These are phyloP conservation scores for Gracilaria gracilis DNA, from an alignment of 23 red algal genomes.

Conservation along the genomic window DNA sequence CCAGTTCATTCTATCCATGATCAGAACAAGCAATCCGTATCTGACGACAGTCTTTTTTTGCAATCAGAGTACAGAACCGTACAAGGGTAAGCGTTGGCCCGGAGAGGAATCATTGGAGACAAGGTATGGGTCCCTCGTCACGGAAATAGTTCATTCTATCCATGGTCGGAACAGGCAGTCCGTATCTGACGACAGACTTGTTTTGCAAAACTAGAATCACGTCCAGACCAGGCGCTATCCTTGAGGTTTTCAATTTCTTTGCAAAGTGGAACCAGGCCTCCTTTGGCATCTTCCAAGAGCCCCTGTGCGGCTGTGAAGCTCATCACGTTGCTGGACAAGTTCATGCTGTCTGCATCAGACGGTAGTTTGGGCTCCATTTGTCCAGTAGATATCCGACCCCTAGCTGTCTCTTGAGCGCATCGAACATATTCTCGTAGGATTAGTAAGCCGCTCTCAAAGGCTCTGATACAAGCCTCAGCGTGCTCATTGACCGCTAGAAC, in stretches of 20 bases:
- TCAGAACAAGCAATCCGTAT: too few relatives aligned
- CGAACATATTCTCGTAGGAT: constrained; percentile 63
- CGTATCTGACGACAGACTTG: constrained; percentile 70
- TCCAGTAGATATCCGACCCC: background rate
- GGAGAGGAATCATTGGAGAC: background rate
- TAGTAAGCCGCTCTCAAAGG: constrained; percentile 59
- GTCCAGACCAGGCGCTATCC: constrained; percentile 41
- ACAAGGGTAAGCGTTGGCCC: background rate
- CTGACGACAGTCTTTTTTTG: too few relatives aligned
- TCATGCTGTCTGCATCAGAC: background rate
- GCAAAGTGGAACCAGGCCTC: constrained; percentile 46
- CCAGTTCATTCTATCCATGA: too few relatives aligned
- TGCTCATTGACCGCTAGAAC: constrained; percentile 13
- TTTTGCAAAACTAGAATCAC: constrained; percentile 38
- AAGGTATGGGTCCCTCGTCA: background rate
- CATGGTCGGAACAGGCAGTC: constrained; percentile 45
- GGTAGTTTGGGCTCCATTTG: background rate
- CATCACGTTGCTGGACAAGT: background rate
- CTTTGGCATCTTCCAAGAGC: constrained; percentile 40
- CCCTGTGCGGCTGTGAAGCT: constrained; percentile 35
- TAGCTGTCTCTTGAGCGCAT: constrained; percentile 32
- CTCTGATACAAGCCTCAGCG: constrained; percentile 42
- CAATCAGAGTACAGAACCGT: too few relatives aligned
- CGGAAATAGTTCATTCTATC: background rate
- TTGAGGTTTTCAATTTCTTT: constrained; percentile 48